phyloP scores from a whole-genome alignment of 164 flowering plant genomes.

The Liquidambar formosana region DNA sequence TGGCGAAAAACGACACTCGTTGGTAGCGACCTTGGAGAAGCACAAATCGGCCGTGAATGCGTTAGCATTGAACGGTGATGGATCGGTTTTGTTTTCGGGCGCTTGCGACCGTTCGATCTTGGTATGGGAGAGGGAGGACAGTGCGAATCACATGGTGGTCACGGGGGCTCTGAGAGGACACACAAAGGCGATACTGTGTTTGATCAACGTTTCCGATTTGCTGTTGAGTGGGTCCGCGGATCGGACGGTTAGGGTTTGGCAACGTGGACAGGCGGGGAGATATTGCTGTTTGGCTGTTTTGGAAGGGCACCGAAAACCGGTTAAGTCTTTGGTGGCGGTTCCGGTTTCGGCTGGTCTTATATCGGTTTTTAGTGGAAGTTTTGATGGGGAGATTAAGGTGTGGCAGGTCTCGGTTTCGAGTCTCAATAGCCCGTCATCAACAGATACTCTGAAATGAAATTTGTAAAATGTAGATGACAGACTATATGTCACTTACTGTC shows the following conservation, averaged over 20 bases:
- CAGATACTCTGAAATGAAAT: not conserved
- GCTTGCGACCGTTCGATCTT: conserved; percentile 84
- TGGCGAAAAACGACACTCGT: conserved; percentile 35
- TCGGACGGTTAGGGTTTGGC: conserved; percentile 89
- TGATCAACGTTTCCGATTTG: conserved; percentile 51
- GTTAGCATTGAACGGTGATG: conserved; percentile 54
- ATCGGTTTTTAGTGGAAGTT: conserved; percentile 61
- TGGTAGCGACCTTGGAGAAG: conserved; percentile 71
- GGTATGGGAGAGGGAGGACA: conserved; percentile 91
- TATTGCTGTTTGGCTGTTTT: conserved; percentile 57
- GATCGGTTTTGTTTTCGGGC: conserved; percentile 74
- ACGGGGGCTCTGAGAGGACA: conserved; percentile 83
- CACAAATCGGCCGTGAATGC: conserved; percentile 90
- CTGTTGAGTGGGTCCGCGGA: conserved; percentile 88
- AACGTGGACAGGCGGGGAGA: conserved; percentile 34
- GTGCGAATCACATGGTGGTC: conserved; percentile 65
- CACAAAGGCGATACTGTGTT: conserved; percentile 58
- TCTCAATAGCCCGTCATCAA: conserved; percentile 7
- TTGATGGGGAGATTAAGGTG: conserved; percentile 72
- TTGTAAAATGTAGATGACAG: too few relatives aligned
- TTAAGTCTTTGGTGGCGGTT: conserved; percentile 67
- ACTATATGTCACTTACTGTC: too few relatives aligned
- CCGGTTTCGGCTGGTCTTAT: conserved; percentile 27
- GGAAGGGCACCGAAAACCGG: conserved; percentile 66
- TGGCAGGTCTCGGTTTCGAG: conserved; percentile 53